phyloP scores from a whole-genome alignment of 2,329 filamentous ascomycete species.

The Diaporthe ilicicola region DNA sequence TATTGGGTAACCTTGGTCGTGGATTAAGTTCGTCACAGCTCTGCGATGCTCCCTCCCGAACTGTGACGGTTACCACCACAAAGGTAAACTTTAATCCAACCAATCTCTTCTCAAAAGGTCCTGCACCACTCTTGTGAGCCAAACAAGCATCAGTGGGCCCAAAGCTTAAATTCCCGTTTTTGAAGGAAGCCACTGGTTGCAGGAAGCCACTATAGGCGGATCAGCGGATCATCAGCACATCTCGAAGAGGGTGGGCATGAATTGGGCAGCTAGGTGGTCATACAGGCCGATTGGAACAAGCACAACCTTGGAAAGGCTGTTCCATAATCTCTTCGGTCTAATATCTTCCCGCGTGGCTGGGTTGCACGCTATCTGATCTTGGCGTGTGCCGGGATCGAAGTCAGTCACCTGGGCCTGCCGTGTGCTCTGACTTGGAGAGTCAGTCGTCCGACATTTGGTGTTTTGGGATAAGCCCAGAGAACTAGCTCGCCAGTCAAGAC shows the following conservation, averaged over 20 bases:
- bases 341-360: constrained; percentile 15
- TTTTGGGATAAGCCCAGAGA: constrained; percentile 1
- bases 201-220: background rate
- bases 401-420: constrained; percentile 2
- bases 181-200: too few relatives aligned
- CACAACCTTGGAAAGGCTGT: background rate
- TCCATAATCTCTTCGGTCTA: constrained; percentile 9
- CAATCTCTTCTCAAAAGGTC: background rate
- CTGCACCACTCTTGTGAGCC: background rate
- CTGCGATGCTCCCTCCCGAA: background rate
- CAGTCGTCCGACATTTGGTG: constrained; percentile 15
- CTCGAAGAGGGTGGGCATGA: background rate
- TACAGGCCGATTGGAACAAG: background rate
- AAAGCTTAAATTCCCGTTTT: background rate
- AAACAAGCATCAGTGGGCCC: background rate
- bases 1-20: background rate
- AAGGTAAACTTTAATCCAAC: constrained; percentile 6
- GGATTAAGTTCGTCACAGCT: background rate
- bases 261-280: background rate
- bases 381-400: constrained; percentile 17
- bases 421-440: constrained; percentile 16
- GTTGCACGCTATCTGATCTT: constrained; percentile 7
- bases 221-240: background rate
- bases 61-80: background rate
- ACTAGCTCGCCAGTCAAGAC: background rate